Conservation (phyloP, 495 filamentous ascomycete species). For the Penicillium flavigenum region DNA sequence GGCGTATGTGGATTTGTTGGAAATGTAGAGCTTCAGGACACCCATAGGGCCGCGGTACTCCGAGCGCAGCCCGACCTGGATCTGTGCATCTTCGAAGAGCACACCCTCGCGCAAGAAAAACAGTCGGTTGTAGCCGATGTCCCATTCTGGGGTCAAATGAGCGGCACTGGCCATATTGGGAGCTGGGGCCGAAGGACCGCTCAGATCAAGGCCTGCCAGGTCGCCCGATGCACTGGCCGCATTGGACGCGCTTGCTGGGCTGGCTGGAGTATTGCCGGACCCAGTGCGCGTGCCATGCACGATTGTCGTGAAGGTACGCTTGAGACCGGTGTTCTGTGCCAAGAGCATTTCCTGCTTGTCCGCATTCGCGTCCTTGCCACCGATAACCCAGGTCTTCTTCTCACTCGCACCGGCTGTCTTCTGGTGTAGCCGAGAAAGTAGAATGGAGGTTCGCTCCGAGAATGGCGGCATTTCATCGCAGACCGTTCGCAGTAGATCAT, state of each 20-base stretch:
- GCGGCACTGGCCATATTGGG: slow-evolving; percentile 89
- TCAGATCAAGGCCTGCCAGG: slow-evolving; percentile 80
- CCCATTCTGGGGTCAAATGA: slow-evolving; percentile 93
- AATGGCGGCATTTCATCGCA: slow-evolving; percentile 99
- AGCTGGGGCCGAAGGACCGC: slow-evolving; percentile 52
- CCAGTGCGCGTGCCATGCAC: slow-evolving; percentile 55
- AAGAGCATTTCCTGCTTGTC: slow-evolving; percentile 78
- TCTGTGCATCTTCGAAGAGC: slow-evolving; percentile 90
- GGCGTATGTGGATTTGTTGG: slow-evolving; percentile 81
- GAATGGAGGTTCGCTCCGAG: slow-evolving; percentile 87
- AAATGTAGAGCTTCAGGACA: slow-evolving; percentile 92
- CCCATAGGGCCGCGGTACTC: slow-evolving; percentile 94
- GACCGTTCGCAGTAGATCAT: slow-evolving; percentile 91
- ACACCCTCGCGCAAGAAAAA: slow-evolving; percentile 79
- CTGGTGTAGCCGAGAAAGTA: slow-evolving; percentile 89
- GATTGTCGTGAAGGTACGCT: slow-evolving; percentile 71
- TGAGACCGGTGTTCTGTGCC: slow-evolving; percentile 77
- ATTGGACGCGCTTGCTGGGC: slow-evolving; percentile 26
- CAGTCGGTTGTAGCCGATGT: slow-evolving; percentile 82
- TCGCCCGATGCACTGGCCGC: slow-evolving; percentile 52
- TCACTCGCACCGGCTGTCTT: slow-evolving; percentile 89
- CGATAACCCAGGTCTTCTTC: slow-evolving; percentile 93
- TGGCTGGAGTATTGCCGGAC: slow-evolving; percentile 42
- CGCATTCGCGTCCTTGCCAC: slow-evolving; percentile 86
- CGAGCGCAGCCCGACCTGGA: slow-evolving; percentile 87